Evolutionary conservation across 257 asterid genomes (phyloP).

Genomic region (Schizonepeta tenuifolia): DNA sequence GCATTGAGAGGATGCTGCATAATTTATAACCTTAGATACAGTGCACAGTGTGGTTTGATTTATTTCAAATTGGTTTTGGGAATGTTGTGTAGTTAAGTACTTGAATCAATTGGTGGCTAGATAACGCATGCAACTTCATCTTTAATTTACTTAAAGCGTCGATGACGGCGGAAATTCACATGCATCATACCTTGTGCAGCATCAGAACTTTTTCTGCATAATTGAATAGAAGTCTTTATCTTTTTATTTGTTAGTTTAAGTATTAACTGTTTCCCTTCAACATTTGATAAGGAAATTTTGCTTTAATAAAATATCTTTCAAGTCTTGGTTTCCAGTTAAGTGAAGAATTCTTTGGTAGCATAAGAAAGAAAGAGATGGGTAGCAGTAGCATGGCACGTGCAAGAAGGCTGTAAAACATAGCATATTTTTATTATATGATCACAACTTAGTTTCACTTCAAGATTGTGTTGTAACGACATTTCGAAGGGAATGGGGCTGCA

Average conservation of each 20-base stretch:
- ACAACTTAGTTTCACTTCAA: conserved; percentile 14
- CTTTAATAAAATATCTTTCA: too few relatives aligned
- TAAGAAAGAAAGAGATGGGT: not conserved
- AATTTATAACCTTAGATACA: conserved; percentile 19
- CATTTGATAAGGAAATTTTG: not conserved
- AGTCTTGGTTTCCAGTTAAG: too few relatives aligned
- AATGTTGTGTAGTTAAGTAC: not conserved
- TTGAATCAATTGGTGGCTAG: conserved; percentile 5
- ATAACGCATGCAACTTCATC: not conserved
- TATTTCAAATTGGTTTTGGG: conserved; percentile 4
- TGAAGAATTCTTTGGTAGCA: not conserved
- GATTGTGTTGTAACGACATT: too few relatives aligned
- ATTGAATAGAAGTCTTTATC: not conserved
- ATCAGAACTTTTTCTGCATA: not conserved
- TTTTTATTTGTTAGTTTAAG: not conserved
- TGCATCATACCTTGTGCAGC: not conserved
- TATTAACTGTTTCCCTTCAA: not conserved
- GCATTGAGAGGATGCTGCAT: conserved; percentile 45
- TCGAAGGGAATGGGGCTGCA: too few relatives aligned
- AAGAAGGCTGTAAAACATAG: conserved; percentile 1
- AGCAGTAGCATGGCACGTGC: conserved; percentile 8
- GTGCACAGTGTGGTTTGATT: not conserved
- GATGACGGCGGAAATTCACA: not conserved
- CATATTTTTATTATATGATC: conserved; percentile 6
- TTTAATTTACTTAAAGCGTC: not conserved